These are phyloP conservation scores for Aspergillus thermomutatus DNA, from an alignment of 2,329 filamentous ascomycete species.

Conservation along the genomic window DNA sequence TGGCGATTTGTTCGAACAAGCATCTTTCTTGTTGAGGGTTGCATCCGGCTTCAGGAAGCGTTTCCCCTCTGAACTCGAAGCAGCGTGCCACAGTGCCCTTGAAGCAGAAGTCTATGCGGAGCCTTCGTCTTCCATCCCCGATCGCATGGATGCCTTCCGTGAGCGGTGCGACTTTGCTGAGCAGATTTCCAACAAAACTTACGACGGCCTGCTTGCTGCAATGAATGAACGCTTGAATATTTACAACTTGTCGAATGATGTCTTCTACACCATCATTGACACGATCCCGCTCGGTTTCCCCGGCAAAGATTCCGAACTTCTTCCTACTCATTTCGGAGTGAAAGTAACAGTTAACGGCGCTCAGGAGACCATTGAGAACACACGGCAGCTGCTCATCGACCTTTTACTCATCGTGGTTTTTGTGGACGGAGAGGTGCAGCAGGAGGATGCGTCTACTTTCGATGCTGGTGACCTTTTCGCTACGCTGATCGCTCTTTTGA, in stretches of 20 bases:
- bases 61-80: conserved; percentile 66
- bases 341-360: conserved; percentile 71
- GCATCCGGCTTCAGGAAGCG: conserved; percentile 67
- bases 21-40: conserved; percentile 64
- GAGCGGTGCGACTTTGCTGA: conserved; percentile 74
- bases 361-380: conserved; percentile 72
- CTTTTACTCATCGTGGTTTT: conserved; percentile 80
- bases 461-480: conserved; percentile 57
- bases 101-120: conserved; percentile 72
- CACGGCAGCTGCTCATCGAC: conserved; percentile 73
- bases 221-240: conserved; percentile 64
- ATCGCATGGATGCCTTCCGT: conserved; percentile 74
- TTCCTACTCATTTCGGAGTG: conserved; percentile 69
- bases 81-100: conserved; percentile 65
- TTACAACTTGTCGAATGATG: conserved; percentile 45
- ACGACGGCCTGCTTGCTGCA: conserved; percentile 63
- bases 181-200: conserved; percentile 79
- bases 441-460: conserved; percentile 67
- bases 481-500: conserved; percentile 66
- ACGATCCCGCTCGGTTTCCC: conserved; percentile 44
- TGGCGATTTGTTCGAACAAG: conserved; percentile 52
- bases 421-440: conserved; percentile 78
- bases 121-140: conserved; percentile 64
- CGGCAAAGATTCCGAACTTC: conserved; percentile 41
- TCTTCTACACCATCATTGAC: conserved; percentile 51